Base-by-base conservation (phyloP, 371 early-diverging fungal genomes). In the Circinella minor region DNA sequence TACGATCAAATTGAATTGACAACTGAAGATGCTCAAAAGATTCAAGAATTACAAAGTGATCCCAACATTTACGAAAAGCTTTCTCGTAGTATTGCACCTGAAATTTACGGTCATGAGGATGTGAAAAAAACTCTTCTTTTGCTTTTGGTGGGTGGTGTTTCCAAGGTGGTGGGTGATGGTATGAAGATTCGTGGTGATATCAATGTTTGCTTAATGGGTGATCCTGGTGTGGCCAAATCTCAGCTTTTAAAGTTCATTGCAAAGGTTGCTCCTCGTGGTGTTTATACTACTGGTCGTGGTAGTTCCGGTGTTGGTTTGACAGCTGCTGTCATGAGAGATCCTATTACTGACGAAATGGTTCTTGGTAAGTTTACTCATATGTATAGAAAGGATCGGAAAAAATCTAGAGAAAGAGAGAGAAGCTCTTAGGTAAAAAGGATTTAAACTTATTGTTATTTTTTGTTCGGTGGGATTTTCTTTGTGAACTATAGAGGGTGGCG, bases 181-280 rank as follows among this genome's bases (percentile, higher is more conserved):
- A 95, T 96, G 93, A 93, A 92, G 77, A 95, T 95, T 72, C 91
- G 96, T 81, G 96, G 84, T 69, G 98, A 99, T 76, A 91, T 99
- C 74, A 99, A 99, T 81, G 82, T 99, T 36, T 94, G 96, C 70
- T 81, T 99, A 71, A 98, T 99, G 93, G 99, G 99, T 74, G 98
- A 99, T 83, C 99, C 99, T 66, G 98, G 98, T 81, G 96, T 98
- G 61, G 97, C 98, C 70, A 98, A 98, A 81, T 94, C 94, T 4
- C 98, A 98, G 77, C 79, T 98, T 66, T 76, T 98, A 55, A 95
- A 95, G 74, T 96, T 93, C 66, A 90, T 96, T 69, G 83, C 91
- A 77, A 92, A 94, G 76, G 91, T 92, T 5, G 93, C 93, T 11
- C 95, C 95, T 54, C 89, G 95, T 66, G 96, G 95, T 67, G 92